Base-by-base conservation (phyloP, 768 basidiomycete species). In the Leccinum longicurvipes region DNA sequence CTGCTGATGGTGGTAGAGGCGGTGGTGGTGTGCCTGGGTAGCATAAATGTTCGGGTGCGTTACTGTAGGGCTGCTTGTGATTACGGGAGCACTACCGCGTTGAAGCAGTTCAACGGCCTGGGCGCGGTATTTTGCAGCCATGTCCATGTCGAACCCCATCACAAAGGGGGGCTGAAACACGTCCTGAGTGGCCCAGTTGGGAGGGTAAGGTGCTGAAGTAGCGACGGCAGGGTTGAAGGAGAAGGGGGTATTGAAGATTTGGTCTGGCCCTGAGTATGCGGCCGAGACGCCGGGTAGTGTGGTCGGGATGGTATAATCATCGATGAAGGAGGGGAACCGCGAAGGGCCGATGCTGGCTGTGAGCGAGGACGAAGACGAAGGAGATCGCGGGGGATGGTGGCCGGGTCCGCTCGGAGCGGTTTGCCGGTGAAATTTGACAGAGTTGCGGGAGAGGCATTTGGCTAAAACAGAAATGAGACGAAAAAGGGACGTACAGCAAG, bases 361-460 rank as follows among this genome's bases (percentile, higher is more conserved):
- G n/a, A n/a, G n/a, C n/a, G n/a, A n/a, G n/a, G n/a, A n/a, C n/a
- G n/a, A n/a, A n/a, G n/a, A n/a, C n/a, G 74, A 53, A 2, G 64
- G 61, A 4, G 75, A 71, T 3, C 68, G 75, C 14, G 73, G 72
- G 14, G 74, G 70, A 5, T 67, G 63, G 61, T 90, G 89, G 10
- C 88, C 88, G 11, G 87, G 89, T 3, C 87, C 88, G 2, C 81
- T 77, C 25, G 88, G 89, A 0, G 87, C 88, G 0, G 89, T 90
- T 66, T 90, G 89, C 12, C n/a, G n/a, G n/a, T n/a, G n/a, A n/a
- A n/a, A n/a, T n/a, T n/a, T n/a, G n/a, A n/a, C n/a, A n/a, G n/a
- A 87, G 82, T 87, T 89, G 53, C 86, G 82, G 51, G 85, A 78
- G 1, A 82, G 63, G 62, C 89, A 91, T 80, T 90, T 90, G 17